Conservation (phyloP, 169 alveolate species). For the Eimeria necatrix region DNA sequence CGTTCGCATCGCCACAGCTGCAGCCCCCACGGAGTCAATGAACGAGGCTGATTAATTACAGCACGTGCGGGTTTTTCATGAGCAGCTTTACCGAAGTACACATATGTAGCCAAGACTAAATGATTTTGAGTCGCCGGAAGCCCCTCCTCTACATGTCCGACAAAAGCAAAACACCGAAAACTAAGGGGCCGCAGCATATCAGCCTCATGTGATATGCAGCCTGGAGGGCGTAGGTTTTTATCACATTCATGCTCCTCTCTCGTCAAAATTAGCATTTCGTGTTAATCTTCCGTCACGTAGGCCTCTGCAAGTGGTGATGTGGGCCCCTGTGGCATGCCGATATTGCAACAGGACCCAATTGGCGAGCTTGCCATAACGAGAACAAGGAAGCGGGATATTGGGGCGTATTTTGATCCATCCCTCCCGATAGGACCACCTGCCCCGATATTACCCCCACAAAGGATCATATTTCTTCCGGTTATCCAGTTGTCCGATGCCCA, state of each 20-base stretch:
- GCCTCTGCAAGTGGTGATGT: neutral
- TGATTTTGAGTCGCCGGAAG: neutral
- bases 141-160: neutral
- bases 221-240: neutral
- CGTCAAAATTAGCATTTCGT: neutral
- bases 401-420: no score
- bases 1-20: neutral
- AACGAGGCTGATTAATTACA: neutral
- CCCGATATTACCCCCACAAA: no score
- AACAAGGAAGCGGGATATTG: no score
- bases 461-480: no score
- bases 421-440: no score
- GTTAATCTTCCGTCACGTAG: neutral
- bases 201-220: constrained; percentile 1
- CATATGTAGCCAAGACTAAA: neutral
- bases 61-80: neutral
- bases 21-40: constrained; percentile 9
- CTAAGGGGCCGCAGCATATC: constrained; percentile 33
- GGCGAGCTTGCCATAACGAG: no score
- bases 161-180: neutral
- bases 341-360: neutral
- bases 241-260: no score
- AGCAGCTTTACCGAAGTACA: neutral
- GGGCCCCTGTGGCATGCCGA: neutral
- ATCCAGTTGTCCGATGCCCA: neutral